These are phyloP conservation scores for Flaveria bidentis DNA, from an alignment of 129 eudicot species.

Conservation along the genomic window DNA sequence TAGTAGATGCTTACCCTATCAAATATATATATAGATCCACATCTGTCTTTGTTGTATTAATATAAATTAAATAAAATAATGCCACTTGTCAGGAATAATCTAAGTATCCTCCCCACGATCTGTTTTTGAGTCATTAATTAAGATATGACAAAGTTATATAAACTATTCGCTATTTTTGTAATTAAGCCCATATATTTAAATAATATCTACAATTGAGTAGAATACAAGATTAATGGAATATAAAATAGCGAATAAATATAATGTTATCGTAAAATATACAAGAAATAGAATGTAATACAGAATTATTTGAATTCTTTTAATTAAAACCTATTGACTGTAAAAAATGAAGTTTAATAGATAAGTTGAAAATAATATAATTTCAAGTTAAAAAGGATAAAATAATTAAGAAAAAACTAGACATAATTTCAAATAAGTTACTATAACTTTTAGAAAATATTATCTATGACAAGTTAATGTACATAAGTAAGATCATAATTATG, in stretches of 20 bases:
- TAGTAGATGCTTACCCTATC: neutral
- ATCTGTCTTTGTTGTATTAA: neutral
- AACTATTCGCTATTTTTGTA: neutral
- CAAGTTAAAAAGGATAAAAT: neutral
- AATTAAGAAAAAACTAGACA: neutral
- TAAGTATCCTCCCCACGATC: slow-evolving; percentile 18
- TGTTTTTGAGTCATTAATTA: slow-evolving; percentile 4
- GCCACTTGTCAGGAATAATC: slow-evolving; percentile 7
- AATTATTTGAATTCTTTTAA: neutral
- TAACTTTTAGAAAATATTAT: too few species aligned
- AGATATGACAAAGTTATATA: slow-evolving; percentile 1
- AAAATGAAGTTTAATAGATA: neutral
- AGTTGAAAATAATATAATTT: neutral
- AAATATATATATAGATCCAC: neutral
- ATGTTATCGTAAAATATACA: neutral
- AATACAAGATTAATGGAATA: neutral
- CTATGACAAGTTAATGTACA: neutral
- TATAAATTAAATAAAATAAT: neutral
- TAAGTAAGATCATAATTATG: too few species aligned
- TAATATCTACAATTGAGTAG: neutral
- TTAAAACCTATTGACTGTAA: neutral
- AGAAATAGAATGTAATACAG: neutral
- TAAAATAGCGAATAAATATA: neutral
- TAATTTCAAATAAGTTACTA: neutral
- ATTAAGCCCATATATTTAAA: neutral